phyloP scores from a whole-genome alignment of 352 stramenopile species.

The Thraustochytrium sp. region DNA sequence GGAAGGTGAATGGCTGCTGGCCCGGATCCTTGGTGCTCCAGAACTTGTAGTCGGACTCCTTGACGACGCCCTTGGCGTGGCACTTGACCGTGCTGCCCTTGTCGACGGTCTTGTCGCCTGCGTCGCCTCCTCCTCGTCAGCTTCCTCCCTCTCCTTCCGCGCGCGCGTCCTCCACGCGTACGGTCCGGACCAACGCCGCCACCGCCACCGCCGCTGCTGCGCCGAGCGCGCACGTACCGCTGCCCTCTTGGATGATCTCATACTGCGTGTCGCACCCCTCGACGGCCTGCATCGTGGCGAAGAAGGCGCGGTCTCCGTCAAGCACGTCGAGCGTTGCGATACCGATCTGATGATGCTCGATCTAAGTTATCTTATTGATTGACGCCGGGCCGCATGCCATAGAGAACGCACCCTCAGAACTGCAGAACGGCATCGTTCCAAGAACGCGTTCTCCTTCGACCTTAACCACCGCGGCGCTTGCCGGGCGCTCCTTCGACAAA shows the following conservation, averaged over 20 bases:
- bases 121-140: neutral
- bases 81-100: constrained; percentile 66
- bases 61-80: constrained; percentile 63
- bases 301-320: no score
- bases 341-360: no score
- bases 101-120: constrained; percentile 55
- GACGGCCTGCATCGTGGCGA: neutral
- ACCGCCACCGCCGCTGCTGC: neutral
- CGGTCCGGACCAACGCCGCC: neutral
- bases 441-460: no score
- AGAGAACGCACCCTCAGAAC: no score
- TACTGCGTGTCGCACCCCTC: constrained; percentile 52
- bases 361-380: no score
- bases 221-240: neutral
- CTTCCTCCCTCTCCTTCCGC: neutral
- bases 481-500: no score
- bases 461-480: no score
- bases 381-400: no score
- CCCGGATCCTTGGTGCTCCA: constrained; percentile 92
- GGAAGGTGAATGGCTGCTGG: constrained; percentile 85
- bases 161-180: neutral
- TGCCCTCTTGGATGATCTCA: constrained; percentile 58
- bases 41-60: constrained; percentile 69
- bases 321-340: no score
- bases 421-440: no score